Evolutionary conservation across 1,284 basidiomycete species (phyloP).

Genomic region (Cryptococcus floricola): DNA sequence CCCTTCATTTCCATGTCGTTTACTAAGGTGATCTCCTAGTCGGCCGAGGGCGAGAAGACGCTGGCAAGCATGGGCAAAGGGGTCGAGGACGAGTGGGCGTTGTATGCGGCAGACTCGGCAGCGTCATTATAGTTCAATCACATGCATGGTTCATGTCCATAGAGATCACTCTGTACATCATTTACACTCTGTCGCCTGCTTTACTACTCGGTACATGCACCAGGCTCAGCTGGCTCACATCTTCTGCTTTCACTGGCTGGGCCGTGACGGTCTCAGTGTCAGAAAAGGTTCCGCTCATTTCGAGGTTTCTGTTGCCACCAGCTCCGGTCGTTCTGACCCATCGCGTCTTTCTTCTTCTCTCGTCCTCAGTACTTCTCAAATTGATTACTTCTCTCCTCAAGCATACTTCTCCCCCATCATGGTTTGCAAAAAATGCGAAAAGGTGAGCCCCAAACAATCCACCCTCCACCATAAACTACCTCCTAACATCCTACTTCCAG

Average conservation of each 20-base stretch:
- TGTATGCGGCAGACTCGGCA: conserved; percentile 22
- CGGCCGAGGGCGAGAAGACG: conserved; percentile 36
- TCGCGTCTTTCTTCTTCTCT: no score
- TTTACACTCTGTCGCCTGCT: no score
- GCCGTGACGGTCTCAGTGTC: no score
- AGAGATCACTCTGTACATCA: no score
- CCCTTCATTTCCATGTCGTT: neutral
- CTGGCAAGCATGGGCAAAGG: conserved; percentile 28
- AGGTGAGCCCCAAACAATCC: conserved; percentile 29
- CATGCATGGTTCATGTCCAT: neutral
- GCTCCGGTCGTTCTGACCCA: no score
- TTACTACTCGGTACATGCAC: no score
- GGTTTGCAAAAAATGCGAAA: conserved; percentile 52
- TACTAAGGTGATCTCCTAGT: conserved; percentile 24
- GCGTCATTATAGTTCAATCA: neutral
- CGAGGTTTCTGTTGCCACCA: no score
- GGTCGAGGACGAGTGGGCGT: conserved; percentile 30
- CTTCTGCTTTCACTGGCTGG: no score
- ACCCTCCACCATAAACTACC: neutral
- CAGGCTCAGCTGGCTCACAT: no score
- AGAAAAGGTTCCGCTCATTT: no score
- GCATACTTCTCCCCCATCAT: conserved; percentile 19
- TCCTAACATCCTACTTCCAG: conserved; percentile 16
- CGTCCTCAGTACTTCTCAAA: no score
- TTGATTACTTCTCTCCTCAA: no score